A percentile compares a stretch with the other conserved stretches of the same genome.
Evolutionary conservation across 805 yeast genomes (phyloP).

Genomic region (Hanseniaspora lachancei): DNA sequence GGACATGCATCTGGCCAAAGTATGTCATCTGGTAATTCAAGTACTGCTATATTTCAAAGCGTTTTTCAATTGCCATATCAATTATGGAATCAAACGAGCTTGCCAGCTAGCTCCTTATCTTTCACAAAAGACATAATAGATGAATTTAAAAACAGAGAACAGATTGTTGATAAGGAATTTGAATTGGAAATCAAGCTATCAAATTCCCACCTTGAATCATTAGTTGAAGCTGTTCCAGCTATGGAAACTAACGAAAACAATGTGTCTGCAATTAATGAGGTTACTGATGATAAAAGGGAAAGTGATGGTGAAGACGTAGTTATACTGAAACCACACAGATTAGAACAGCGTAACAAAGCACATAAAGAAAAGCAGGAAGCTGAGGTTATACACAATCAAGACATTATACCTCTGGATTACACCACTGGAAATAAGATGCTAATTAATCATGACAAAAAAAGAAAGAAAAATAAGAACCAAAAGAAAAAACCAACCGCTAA

Average conservation of each 20-base stretch:
- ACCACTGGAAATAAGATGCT: constrained; percentile 33
- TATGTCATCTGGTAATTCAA: not conserved
- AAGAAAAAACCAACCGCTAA: constrained; percentile 27
- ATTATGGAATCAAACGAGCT: not conserved
- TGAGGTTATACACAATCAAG: constrained; percentile 6
- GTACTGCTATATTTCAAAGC: not conserved
- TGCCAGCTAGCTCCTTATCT: constrained; percentile 13
- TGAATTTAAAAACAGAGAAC: constrained; percentile 17
- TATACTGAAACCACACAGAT: constrained; percentile 26
- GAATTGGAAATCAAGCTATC: not conserved
- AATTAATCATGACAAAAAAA: constrained; percentile 17
- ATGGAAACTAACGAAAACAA: constrained; percentile 11
- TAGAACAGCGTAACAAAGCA: constrained; percentile 14
- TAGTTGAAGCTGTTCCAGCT: not conserved
- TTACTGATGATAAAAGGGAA: not conserved
- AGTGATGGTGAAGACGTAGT: constrained; percentile 30
- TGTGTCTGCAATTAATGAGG: constrained; percentile 6
- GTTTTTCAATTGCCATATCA: not conserved
- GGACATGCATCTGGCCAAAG: not conserved
- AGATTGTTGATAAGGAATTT: constrained; percentile 14
- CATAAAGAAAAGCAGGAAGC: constrained; percentile 10
- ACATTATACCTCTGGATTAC: constrained; percentile 33
- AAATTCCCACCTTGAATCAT: not conserved
- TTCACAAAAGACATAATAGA: constrained; percentile 1
- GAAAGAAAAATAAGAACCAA: constrained; percentile 14